Conservation (phyloP, 2,329 filamentous ascomycete species). For the Nemania abortiva region DNA sequence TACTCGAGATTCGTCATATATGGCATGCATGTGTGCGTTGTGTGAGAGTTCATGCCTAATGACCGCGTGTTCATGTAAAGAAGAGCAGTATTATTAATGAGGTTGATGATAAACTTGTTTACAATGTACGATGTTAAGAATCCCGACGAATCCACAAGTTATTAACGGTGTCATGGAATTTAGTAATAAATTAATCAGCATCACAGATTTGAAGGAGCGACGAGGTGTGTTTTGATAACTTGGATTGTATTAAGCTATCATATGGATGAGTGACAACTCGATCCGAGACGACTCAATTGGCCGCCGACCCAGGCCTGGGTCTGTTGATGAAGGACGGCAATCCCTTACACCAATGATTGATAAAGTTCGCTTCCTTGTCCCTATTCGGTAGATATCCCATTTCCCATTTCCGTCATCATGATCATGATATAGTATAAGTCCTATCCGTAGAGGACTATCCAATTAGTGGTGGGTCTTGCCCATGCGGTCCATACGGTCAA, state of each 20-base stretch:
- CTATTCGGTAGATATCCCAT: not conserved
- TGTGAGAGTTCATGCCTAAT: too few species aligned
- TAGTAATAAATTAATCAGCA: not conserved
- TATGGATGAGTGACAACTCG: slow-evolving; percentile 34
- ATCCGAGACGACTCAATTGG: slow-evolving; percentile 35
- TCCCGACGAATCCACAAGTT: not conserved
- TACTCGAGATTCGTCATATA: too few species aligned
- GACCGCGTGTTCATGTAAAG: too few species aligned
- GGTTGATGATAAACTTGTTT: too few species aligned
- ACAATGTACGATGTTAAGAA: too few species aligned
- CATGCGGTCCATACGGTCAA: slow-evolving; percentile 55
- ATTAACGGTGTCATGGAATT: not conserved
- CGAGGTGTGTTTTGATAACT: slow-evolving; percentile 23
- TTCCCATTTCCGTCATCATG: slow-evolving; percentile 15
- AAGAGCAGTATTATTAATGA: too few species aligned
- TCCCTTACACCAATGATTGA: not conserved
- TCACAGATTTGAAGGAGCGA: not conserved
- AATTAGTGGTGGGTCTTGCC: slow-evolving; percentile 28
- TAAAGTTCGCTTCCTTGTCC: slow-evolving; percentile 7
- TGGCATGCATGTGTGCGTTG: too few species aligned
- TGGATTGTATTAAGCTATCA: slow-evolving; percentile 40
- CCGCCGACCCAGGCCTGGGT: slow-evolving; percentile 21
- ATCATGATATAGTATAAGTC: slow-evolving; percentile 9
- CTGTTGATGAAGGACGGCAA: not conserved
- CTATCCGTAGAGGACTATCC: not conserved